Conservation (phyloP, 257 asterid genomes). For the Solanum chaucha region DNA sequence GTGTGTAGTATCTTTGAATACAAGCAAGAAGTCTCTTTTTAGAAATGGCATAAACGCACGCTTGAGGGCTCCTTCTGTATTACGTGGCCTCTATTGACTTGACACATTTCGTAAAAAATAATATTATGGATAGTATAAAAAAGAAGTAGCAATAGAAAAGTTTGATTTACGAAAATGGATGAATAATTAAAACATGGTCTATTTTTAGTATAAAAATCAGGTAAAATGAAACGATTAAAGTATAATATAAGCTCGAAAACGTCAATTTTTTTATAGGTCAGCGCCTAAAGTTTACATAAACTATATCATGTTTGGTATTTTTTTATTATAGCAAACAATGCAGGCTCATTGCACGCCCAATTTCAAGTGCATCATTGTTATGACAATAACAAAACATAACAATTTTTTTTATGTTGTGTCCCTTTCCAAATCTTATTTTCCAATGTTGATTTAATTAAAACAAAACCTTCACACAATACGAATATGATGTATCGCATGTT, state of each 20-base stretch:
- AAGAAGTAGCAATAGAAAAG: not conserved
- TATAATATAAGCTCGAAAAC: not conserved
- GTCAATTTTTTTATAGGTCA: not conserved
- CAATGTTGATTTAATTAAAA: not conserved
- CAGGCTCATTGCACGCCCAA: not conserved
- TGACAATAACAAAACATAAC: not conserved
- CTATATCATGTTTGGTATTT: not conserved
- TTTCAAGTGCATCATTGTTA: not conserved
- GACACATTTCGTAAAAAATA: not conserved
- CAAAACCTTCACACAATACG: not conserved
- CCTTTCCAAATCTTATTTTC: not conserved
- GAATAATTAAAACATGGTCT: not conserved
- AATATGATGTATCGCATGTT: not conserved
- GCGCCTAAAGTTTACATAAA: not conserved
- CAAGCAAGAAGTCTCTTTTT: not conserved
- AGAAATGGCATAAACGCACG: not conserved
- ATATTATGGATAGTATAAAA: not conserved
- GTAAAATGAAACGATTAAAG: fast-evolving
- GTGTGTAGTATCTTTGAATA: not conserved
- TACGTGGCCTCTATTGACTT: not conserved
- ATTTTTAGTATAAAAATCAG: not conserved
- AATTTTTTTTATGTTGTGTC: not conserved
- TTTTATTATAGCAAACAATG: not conserved
- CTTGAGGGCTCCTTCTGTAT: not conserved
- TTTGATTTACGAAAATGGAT: not conserved